phyloP scores from a whole-genome alignment of 2,329 filamentous ascomycete genomes.

The Colletotrichum echinochloae region DNA sequence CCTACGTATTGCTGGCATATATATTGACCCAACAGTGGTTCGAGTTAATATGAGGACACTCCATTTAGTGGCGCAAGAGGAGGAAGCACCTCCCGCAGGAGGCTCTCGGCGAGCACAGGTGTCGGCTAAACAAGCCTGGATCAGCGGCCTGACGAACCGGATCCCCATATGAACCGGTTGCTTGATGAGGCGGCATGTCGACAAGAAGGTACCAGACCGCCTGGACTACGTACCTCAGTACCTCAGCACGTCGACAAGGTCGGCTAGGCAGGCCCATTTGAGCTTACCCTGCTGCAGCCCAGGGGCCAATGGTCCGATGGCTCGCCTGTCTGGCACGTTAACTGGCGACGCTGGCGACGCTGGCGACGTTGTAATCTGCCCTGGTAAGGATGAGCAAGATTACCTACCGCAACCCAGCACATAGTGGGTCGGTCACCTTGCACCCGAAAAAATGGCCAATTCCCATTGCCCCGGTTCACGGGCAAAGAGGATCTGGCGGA shows the following conservation, averaged over 20 bases:
- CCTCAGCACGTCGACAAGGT: background rate
- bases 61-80: no score
- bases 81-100: background rate
- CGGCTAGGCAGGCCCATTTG: conserved; percentile 13
- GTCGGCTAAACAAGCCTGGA: conserved; percentile 13
- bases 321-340: conserved; percentile 7
- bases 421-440: no score
- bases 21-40: background rate
- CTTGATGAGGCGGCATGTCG: conserved; percentile 12
- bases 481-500: conserved; percentile 20
- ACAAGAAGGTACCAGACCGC: no score
- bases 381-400: background rate
- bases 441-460: conserved; percentile 6
- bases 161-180: background rate
- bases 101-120: conserved; percentile 26
- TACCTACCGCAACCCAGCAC: no score
- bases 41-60: background rate
- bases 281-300: background rate
- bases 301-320: background rate
- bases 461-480: conserved; percentile 37
- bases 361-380: background rate
- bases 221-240: no score
- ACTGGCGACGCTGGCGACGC: conserved; percentile 27
- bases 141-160: conserved; percentile 21
- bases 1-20: background rate